Percentiles rank a stretch among this genome's conserved stretches.
phyloP scores from a whole-genome alignment of 2,329 filamentous ascomycete species.

The Sphaerulina populicola region DNA sequence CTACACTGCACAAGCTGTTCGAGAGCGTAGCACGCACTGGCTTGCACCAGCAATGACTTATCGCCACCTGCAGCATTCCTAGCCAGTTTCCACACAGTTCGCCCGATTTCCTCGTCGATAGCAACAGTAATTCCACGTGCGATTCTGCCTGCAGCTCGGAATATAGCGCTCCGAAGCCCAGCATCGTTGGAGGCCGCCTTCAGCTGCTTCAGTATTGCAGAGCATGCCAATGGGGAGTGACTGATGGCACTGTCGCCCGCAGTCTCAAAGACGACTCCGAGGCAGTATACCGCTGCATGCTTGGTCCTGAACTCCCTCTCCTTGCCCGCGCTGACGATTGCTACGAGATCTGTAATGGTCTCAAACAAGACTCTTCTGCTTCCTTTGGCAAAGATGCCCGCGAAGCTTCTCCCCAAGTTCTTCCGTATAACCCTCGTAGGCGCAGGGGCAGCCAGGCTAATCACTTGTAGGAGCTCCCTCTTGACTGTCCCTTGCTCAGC shows the following conservation, averaged over 20 bases:
- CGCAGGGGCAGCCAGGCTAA: constrained; percentile 70
- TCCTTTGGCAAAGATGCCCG: constrained; percentile 71
- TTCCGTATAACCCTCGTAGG: constrained; percentile 84
- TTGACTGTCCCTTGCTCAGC: constrained; percentile 87
- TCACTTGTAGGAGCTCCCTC: constrained; percentile 86
- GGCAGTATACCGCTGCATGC: constrained; percentile 77
- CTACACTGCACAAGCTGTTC: constrained; percentile 65
- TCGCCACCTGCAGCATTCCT: constrained; percentile 68
- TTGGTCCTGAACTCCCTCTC: constrained; percentile 72
- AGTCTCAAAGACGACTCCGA: constrained; percentile 83
- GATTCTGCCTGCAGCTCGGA: constrained; percentile 67
- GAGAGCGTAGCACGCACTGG: constrained; percentile 69
- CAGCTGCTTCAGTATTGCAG: constrained; percentile 65
- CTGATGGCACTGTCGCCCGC: constrained; percentile 89
- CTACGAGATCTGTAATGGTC: constrained; percentile 79
- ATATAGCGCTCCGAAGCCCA: constrained; percentile 70
- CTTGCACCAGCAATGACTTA: constrained; percentile 73
- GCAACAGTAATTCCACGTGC: constrained; percentile 65
- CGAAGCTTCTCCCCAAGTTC: constrained; percentile 76
- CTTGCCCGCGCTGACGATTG: constrained; percentile 65
- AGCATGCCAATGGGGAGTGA: constrained; percentile 65
- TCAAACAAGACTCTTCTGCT: constrained; percentile 90
- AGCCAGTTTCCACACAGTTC: constrained; percentile 88
- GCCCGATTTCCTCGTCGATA: constrained; percentile 74
- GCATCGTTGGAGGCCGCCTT: constrained; percentile 73